A percentile compares a stretch with the other conserved stretches of the same genome.
Evolutionary conservation across 805 yeast species (phyloP).

Genomic region (Starmerella powellii): DNA sequence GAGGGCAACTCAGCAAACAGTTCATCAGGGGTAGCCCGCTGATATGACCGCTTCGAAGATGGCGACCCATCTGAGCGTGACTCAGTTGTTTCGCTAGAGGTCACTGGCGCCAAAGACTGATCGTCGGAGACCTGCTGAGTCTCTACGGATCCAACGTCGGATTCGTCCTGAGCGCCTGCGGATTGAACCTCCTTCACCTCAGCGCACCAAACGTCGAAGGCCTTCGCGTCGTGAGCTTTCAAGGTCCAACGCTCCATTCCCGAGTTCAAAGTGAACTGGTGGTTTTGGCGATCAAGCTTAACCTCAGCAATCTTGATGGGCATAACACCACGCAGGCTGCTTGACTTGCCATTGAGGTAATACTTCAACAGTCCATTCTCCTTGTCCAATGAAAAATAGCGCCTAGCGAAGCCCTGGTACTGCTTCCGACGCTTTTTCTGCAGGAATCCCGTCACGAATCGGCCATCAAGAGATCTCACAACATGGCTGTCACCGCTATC

Average conservation of each 20-base stretch:
- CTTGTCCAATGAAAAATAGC: conserved; percentile 75
- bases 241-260: conserved; percentile 86
- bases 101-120: too few relatives aligned
- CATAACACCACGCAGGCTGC: conserved; percentile 80
- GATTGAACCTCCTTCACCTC: conserved; percentile 46
- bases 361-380: conserved; percentile 75
- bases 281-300: conserved; percentile 55
- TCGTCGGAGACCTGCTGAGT: background rate
- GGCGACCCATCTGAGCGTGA: background rate
- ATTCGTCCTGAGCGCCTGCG: conserved; percentile 7
- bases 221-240: conserved; percentile 50
- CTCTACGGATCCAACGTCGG: conserved; percentile 18
- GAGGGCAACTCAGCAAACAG: background rate
- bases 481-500: conserved; percentile 12
- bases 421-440: conserved; percentile 72
- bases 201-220: conserved; percentile 71
- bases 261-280: conserved; percentile 72
- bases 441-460: conserved; percentile 61
- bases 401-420: conserved; percentile 71
- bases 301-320: conserved; percentile 73
- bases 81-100: too few relatives aligned
- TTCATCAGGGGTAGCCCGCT: background rate
- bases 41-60: background rate
- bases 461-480: conserved; percentile 22
- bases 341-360: conserved; percentile 56